Evolutionary conservation across 345 rosid species (phyloP).

Genomic region (Dipteronia sinensis): DNA sequence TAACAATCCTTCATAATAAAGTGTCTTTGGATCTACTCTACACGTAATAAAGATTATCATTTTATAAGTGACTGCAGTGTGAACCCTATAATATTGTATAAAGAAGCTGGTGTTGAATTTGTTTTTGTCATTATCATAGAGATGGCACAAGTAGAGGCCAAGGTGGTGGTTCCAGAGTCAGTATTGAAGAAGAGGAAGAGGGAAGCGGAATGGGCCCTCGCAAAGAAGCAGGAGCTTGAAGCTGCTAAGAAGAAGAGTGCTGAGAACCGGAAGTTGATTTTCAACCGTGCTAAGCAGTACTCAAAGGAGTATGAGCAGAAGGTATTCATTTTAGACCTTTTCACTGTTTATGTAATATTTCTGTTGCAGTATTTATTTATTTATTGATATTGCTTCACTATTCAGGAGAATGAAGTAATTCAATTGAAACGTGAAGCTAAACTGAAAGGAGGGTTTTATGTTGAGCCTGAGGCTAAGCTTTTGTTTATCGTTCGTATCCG

Average conservation of each 20-base stretch:
- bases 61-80: no score
- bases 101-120: not conserved
- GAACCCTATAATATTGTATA: no score
- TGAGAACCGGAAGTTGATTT: slow-evolving; percentile 56
- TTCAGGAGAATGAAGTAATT: slow-evolving; percentile 57
- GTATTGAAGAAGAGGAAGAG: slow-evolving; percentile 76
- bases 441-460: slow-evolving; percentile 75
- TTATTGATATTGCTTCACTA: not conserved
- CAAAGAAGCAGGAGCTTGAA: slow-evolving; percentile 45
- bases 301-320: slow-evolving; percentile 52
- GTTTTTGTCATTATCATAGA: slow-evolving; percentile 16
- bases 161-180: slow-evolving; percentile 58
- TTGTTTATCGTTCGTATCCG: slow-evolving; percentile 69
- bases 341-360: not conserved
- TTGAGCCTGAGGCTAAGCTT: slow-evolving; percentile 71
- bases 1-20: no score
- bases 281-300: slow-evolving; percentile 51
- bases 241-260: slow-evolving; percentile 42
- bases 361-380: not conserved
- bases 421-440: slow-evolving; percentile 70
- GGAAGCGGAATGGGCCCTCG: slow-evolving; percentile 61
- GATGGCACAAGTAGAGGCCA: slow-evolving; percentile 51
- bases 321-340: slow-evolving; percentile 25
- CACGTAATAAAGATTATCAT: no score
- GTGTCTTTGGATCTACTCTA: no score